Percentiles rank a stretch among this genome's conserved stretches.
Conservation (phyloP, 2,329 filamentous ascomycete genomes). For the Gnomoniopsis sp. region DNA sequence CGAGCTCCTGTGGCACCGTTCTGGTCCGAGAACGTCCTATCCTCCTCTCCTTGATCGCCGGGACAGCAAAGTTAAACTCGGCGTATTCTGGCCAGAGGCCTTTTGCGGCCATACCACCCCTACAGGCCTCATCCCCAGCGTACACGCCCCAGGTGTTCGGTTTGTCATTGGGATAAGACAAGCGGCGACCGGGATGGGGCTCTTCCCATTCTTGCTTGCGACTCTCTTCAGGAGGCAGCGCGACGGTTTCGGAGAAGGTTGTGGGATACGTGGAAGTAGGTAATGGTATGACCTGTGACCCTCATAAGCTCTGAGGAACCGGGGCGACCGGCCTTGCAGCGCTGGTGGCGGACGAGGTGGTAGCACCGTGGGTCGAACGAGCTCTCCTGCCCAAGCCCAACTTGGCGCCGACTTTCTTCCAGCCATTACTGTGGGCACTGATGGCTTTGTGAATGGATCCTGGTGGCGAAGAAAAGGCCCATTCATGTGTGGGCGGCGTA, state of each 20-base stretch:
- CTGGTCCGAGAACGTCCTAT: conserved; percentile 16
- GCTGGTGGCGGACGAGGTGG: conserved; percentile 23
- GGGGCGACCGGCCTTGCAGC: conserved; percentile 9
- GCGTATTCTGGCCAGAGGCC: conserved; percentile 21
- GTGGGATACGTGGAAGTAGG: conserved; percentile 33
- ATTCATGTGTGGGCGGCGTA: conserved; percentile 63
- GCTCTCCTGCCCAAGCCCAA: conserved; percentile 55
- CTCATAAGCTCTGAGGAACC: conserved; percentile 42
- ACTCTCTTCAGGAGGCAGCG: conserved; percentile 21
- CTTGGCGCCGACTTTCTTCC: conserved; percentile 63
- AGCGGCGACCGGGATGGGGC: conserved; percentile 42
- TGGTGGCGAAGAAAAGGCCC: conserved; percentile 48
- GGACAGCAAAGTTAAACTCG: conserved; percentile 14
- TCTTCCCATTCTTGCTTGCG: conserved; percentile 37
- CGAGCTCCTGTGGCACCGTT: conserved; percentile 6
- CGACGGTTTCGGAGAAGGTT: conserved; percentile 19
- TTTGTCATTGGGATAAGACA: conserved; percentile 29
- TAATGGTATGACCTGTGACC: conserved; percentile 54
- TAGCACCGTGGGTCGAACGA: conserved; percentile 41
- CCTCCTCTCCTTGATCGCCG: conserved; percentile 16
- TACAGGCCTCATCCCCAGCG: conserved; percentile 27
- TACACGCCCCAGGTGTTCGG: conserved; percentile 23
- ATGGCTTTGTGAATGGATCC: conserved; percentile 53
- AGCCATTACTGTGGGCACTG: conserved; percentile 53
- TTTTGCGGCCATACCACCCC: conserved; percentile 50